Evolutionary conservation across 2,329 filamentous ascomycete species (phyloP).

Genomic region (Capronia epimyces): DNA sequence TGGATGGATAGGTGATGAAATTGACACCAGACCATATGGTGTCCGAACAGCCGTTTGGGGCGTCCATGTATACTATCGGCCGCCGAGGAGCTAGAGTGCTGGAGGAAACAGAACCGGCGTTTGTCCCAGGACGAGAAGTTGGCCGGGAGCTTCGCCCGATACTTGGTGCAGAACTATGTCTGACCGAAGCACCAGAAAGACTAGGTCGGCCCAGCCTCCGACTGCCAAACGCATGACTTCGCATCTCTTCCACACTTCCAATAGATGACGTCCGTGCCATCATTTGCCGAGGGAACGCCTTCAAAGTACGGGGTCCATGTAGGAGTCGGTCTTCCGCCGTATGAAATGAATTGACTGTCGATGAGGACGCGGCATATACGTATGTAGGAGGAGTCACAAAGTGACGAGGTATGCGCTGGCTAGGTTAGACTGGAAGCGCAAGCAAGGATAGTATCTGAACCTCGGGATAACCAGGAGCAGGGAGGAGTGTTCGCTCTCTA

Average conservation of each 20-base stretch:
- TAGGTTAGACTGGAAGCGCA: background rate
- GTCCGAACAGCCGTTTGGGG: slow-evolving; percentile 2
- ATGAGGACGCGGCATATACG: slow-evolving; percentile 3
- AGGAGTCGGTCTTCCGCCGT: slow-evolving; percentile 12
- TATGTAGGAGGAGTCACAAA: slow-evolving; percentile 7
- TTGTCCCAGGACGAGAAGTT: slow-evolving; percentile 12
- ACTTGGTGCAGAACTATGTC: slow-evolving; percentile 14
- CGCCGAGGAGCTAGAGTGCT: slow-evolving; percentile 5
- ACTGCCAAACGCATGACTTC: slow-evolving; percentile 13
- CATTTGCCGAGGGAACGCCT: background rate
- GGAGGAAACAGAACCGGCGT: slow-evolving; percentile 8
- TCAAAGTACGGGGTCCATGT: slow-evolving; percentile 6
- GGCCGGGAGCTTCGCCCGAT: slow-evolving; percentile 14
- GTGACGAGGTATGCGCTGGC: slow-evolving; percentile 9
- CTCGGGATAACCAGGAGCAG: background rate
- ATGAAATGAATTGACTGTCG: slow-evolving; percentile 10
- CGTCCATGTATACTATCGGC: slow-evolving; percentile 14
- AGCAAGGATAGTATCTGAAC: background rate
- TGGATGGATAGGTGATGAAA: slow-evolving; percentile 3
- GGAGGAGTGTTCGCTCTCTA: background rate
- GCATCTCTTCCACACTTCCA: slow-evolving; percentile 19
- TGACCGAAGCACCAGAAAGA: slow-evolving; percentile 10
- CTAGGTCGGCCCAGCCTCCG: slow-evolving; percentile 14
- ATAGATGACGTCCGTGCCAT: slow-evolving; percentile 10
- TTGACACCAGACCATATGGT: slow-evolving; percentile 2